Conservation (phyloP, 495 filamentous ascomycete genomes). For the Xylaria acuta region DNA sequence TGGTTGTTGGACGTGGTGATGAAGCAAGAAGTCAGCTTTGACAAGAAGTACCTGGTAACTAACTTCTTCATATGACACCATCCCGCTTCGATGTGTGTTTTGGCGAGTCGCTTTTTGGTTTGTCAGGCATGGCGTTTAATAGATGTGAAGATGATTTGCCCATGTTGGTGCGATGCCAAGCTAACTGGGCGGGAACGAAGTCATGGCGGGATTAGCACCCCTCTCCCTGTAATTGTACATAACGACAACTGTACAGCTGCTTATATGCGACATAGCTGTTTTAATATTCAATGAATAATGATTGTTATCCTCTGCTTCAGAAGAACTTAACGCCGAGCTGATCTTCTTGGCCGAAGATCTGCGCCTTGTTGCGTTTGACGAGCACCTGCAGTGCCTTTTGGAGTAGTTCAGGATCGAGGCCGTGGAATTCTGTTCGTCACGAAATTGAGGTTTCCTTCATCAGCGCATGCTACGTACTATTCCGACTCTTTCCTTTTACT, state of each 20-base stretch:
- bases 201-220: slow-evolving; percentile 15
- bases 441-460: slow-evolving; percentile 15
- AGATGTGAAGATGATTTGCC: slow-evolving; percentile 1
- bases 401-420: slow-evolving; percentile 82
- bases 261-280: slow-evolving; percentile 9
- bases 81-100: background rate
- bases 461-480: slow-evolving; percentile 10
- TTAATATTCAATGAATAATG: slow-evolving; percentile 23
- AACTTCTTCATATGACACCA: slow-evolving; percentile 40
- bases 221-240: slow-evolving; percentile 13
- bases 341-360: slow-evolving; percentile 89
- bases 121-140: slow-evolving; percentile 14
- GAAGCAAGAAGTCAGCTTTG: slow-evolving; percentile 74
- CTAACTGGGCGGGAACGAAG: slow-evolving; percentile 22
- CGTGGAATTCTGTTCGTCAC: slow-evolving; percentile 73
- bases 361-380: slow-evolving; percentile 88
- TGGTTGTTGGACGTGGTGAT: slow-evolving; percentile 92
- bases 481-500: too few species aligned
- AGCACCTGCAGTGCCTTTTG: slow-evolving; percentile 76
- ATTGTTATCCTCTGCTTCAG: slow-evolving; percentile 45
- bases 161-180: slow-evolving; percentile 19
- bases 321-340: slow-evolving; percentile 96
- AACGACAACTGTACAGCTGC: slow-evolving; percentile 14
- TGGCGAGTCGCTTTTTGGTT: background rate
- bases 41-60: slow-evolving; percentile 62